Evolutionary conservation across 805 yeast genomes (phyloP).

Genomic region (Yamadazyma sp.): DNA sequence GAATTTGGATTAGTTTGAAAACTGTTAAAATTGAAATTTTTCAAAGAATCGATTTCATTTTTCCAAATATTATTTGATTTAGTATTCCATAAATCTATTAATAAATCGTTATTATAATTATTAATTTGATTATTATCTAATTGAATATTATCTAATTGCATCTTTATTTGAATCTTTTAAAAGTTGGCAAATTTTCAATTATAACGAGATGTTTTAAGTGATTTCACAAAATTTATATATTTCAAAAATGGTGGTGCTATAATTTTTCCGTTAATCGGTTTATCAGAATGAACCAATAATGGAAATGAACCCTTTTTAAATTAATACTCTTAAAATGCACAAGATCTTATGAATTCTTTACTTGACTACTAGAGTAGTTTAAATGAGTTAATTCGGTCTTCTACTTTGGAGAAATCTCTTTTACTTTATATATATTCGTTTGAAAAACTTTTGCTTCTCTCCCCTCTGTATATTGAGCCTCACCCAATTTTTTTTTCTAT

Average conservation of each 20-base stretch:
- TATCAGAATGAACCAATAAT: conserved; percentile 8
- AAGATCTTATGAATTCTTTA: too few species aligned
- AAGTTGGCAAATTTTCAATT: neutral
- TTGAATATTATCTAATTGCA: conserved; percentile 7
- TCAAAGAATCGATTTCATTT: neutral
- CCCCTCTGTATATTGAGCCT: too few species aligned
- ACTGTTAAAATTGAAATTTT: neutral
- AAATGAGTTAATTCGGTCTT: too few species aligned
- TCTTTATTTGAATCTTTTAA: neutral
- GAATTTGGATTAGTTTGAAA: too few species aligned
- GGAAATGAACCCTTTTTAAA: conserved; percentile 1
- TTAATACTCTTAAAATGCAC: too few species aligned
- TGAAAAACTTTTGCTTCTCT: too few species aligned
- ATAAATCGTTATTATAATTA: conserved; percentile 7
- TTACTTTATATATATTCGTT: too few species aligned
- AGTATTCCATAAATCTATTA: conserved; percentile 7
- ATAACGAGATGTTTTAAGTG: too few species aligned
- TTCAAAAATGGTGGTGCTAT: conserved; percentile 1
- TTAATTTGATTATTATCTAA: conserved; percentile 5
- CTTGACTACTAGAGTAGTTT: too few species aligned
- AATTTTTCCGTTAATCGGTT: conserved; percentile 9
- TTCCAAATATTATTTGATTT: conserved; percentile 7
- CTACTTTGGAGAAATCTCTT: too few species aligned
- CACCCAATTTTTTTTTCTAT: too few species aligned
- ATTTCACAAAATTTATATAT: too few species aligned